Evolutionary conservation across 2,329 filamentous ascomycete species (phyloP).

Genomic region (Nemania diffusa): DNA sequence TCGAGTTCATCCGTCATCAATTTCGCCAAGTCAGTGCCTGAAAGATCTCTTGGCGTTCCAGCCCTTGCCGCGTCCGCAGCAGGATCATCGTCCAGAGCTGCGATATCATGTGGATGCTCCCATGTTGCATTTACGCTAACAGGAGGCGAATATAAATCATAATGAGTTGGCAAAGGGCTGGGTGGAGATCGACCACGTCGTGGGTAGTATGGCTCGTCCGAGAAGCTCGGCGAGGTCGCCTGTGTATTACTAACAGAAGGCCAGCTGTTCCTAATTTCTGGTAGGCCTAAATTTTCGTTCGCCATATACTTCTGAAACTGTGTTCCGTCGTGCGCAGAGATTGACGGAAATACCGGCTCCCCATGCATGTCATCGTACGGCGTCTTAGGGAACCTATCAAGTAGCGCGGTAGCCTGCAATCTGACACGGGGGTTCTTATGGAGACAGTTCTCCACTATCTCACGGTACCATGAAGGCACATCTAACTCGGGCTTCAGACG

Average conservation of each 20-base stretch:
- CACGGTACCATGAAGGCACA: conserved; percentile 82
- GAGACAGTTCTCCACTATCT: conserved; percentile 80
- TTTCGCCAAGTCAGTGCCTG: conserved; percentile 31
- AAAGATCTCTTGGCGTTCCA: conserved; percentile 39
- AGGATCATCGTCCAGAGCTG: conserved; percentile 35
- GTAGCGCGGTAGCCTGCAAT: conserved; percentile 76
- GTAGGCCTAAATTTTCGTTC: conserved; percentile 50
- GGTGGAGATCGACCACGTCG: conserved; percentile 65
- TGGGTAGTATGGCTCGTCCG: conserved; percentile 57
- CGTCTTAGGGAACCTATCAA: conserved; percentile 71
- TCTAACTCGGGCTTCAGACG: conserved; percentile 66
- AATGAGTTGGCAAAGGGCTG: conserved; percentile 60
- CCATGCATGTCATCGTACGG: conserved; percentile 43
- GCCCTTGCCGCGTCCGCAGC: conserved; percentile 37
- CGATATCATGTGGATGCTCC: conserved; percentile 35
- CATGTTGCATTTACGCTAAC: conserved; percentile 38
- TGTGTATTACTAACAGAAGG: conserved; percentile 53
- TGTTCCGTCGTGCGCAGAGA: conserved; percentile 55
- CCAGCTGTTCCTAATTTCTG: conserved; percentile 57
- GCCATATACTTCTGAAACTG: conserved; percentile 54
- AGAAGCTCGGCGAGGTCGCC: conserved; percentile 48
- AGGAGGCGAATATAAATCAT: conserved; percentile 50
- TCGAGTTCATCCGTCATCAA: conserved; percentile 40
- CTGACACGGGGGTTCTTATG: conserved; percentile 77
- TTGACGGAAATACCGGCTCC: conserved; percentile 47